A percentile compares a stretch with the other conserved stretches of the same genome.
Evolutionary conservation across 2,329 filamentous ascomycete species (phyloP).

Genomic region (Myriosclerotinia curreyana): DNA sequence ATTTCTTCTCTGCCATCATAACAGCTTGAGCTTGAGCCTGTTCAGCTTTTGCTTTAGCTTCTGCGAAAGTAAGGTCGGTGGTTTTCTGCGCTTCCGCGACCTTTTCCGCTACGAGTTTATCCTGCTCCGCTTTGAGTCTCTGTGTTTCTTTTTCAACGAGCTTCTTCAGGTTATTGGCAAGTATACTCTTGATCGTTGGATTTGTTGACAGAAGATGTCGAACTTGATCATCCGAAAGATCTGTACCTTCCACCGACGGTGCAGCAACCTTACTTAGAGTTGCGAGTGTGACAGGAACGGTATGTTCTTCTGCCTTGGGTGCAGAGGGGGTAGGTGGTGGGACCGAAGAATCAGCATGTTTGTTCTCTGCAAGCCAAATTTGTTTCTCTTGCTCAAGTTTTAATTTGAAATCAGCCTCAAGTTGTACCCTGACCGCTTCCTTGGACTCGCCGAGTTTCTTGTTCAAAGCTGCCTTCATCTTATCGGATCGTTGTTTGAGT

Average conservation of each 20-base stretch:
- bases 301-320: conserved; percentile 38
- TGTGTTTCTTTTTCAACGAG: conserved; percentile 58
- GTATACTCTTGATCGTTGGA: conserved; percentile 42
- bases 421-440: conserved; percentile 52
- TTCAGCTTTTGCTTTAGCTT: conserved; percentile 49
- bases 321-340: conserved; percentile 41
- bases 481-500: conserved; percentile 63
- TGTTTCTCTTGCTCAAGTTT: conserved; percentile 61
- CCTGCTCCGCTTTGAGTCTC: conserved; percentile 53
- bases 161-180: conserved; percentile 63
- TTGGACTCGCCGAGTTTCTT: conserved; percentile 61
- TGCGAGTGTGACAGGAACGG: conserved; percentile 20
- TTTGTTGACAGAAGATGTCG: conserved; percentile 57
- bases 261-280: conserved; percentile 30
- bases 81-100: conserved; percentile 49
- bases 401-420: conserved; percentile 47
- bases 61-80: conserved; percentile 39
- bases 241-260: conserved; percentile 18
- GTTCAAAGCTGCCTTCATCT: conserved; percentile 66
- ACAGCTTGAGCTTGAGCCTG: conserved; percentile 51
- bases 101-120: conserved; percentile 49
- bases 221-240: conserved; percentile 49
- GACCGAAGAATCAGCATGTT: conserved; percentile 30
- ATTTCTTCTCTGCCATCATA: conserved; percentile 72
- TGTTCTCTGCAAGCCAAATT: conserved; percentile 57